These are phyloP conservation scores for Lipomyces orientalis DNA, from an alignment of 805 yeast genomes.

Conservation along the genomic window DNA sequence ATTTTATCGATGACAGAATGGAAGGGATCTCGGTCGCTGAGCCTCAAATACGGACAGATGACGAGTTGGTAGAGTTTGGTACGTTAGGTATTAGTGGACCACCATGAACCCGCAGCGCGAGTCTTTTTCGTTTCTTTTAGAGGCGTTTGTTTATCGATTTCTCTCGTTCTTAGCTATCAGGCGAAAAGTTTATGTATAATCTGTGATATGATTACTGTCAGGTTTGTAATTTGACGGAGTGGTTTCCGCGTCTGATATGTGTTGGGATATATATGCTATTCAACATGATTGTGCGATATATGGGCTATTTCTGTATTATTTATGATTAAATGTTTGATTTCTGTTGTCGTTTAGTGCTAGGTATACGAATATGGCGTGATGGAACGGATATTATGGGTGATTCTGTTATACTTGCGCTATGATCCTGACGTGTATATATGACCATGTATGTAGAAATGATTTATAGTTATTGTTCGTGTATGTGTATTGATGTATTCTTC, in stretches of 20 bases:
- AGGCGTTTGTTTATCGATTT: background rate
- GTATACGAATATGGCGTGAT: conserved; percentile 3
- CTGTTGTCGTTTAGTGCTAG: background rate
- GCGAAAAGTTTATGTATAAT: background rate
- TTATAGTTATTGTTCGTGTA: background rate
- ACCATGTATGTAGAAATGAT: background rate
- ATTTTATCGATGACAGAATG: conserved; percentile 6
- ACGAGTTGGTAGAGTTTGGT: conserved; percentile 16
- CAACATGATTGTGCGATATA: background rate
- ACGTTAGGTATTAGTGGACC: conserved; percentile 15
- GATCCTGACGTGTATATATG: conserved; percentile 1
- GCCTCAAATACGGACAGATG: background rate
- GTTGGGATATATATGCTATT: conserved; percentile 2
- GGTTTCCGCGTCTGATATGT: background rate
- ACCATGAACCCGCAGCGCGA: background rate
- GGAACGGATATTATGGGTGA: background rate
- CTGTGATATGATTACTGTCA: too few relatives aligned
- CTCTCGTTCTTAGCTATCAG: background rate
- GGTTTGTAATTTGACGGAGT: background rate
- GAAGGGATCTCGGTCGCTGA: background rate
- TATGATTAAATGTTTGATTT: background rate
- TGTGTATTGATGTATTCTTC: background rate
- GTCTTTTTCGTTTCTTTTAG: background rate
- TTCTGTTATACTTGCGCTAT: background rate
- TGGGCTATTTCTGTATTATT: background rate